phyloP scores from a whole-genome alignment of 2,329 filamentous ascomycete species.

The Aspergillus fumigatiaffinis region DNA sequence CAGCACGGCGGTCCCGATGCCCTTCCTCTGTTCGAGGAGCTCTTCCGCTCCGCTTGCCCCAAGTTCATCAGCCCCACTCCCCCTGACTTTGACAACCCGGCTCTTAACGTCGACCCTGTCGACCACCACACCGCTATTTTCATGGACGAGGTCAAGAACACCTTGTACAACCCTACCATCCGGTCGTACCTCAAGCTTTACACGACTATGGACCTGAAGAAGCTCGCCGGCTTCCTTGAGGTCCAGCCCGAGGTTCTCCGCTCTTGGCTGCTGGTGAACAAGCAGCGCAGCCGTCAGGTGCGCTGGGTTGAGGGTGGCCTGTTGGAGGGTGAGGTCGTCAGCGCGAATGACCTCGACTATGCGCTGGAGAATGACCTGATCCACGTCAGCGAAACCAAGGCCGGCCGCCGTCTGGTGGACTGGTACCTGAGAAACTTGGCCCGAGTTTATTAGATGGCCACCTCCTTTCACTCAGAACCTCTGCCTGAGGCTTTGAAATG shows the following conservation, averaged over 20 bases:
- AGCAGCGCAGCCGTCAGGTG: conserved; percentile 95
- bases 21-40: conserved; percentile 94
- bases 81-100: conserved; percentile 95
- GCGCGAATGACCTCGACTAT: conserved; percentile 94
- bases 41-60: conserved; percentile 96
- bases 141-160: conserved; percentile 99
- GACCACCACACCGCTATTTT: conserved; percentile 97
- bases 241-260: conserved; percentile 94
- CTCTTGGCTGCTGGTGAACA: conserved; percentile 92
- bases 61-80: conserved; percentile 99
- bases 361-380: conserved; percentile 95
- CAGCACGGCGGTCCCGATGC: conserved; percentile 94
- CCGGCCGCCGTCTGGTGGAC: conserved; percentile 92
- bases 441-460: conserved; percentile 70
- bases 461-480: conserved; percentile 8
- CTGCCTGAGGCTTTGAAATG: conserved; percentile 2
- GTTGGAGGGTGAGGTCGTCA: conserved; percentile 87
- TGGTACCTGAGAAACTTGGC: conserved; percentile 98
- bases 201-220: conserved; percentile 98
- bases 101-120: conserved; percentile 91
- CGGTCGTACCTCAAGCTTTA: conserved; percentile 99
- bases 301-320: conserved; percentile 89
- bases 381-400: conserved; percentile 98
- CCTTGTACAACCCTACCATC: conserved; percentile 95
- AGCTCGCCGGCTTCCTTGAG: conserved; percentile 94